phyloP scores from a whole-genome alignment of 148 eudicot species.

The Vaccinium vitisidaea region DNA sequence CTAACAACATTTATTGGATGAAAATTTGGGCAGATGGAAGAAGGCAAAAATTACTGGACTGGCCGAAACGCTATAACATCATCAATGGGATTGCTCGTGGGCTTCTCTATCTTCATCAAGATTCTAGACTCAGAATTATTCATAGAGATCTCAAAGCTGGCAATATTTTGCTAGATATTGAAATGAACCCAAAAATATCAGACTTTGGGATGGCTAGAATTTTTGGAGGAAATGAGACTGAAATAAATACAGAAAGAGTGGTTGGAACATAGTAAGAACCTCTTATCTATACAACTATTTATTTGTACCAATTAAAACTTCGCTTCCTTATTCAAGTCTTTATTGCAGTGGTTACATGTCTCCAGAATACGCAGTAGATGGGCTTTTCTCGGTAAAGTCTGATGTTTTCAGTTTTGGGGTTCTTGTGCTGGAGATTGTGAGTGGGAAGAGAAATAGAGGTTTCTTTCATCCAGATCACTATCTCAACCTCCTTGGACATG shows the following conservation, averaged over 20 bases:
- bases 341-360: slow-evolving; percentile 36
- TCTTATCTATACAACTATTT: not conserved
- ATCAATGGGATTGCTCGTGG: slow-evolving; percentile 23
- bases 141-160: not conserved
- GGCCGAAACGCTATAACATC: slow-evolving; percentile 18
- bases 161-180: slow-evolving; percentile 24
- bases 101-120: slow-evolving; percentile 25
- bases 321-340: not conserved
- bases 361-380: slow-evolving; percentile 29
- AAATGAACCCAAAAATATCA: slow-evolving; percentile 33
- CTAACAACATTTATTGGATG: not conserved
- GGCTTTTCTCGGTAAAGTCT: slow-evolving; percentile 25
- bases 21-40: too few relatives aligned
- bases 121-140: slow-evolving; percentile 5
- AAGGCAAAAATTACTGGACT: too few relatives aligned
- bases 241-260: slow-evolving; percentile 14
- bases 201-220: slow-evolving; percentile 33
- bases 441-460: slow-evolving; percentile 29
- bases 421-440: slow-evolving; percentile 28
- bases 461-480: slow-evolving; percentile 28
- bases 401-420: slow-evolving; percentile 43
- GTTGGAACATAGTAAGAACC: slow-evolving; percentile 26
- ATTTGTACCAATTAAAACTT: not conserved
- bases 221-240: slow-evolving; percentile 8
- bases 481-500: slow-evolving; percentile 37